Base-by-base conservation (phyloP, 352 stramenopile species). In the Globisporangium okanoganense region DNA sequence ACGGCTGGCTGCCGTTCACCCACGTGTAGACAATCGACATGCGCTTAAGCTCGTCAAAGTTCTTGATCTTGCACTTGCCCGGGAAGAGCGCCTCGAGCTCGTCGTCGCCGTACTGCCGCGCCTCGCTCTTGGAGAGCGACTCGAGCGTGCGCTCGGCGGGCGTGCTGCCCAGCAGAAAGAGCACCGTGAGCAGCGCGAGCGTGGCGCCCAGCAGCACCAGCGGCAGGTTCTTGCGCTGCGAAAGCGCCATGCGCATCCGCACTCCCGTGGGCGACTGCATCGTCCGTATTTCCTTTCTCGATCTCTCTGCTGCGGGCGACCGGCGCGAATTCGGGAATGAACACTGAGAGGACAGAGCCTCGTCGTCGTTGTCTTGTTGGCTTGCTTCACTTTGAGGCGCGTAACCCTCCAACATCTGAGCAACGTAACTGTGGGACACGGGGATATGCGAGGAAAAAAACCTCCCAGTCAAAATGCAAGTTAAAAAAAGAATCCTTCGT, bases 21-120 rank as follows among this genome's bases (percentile, higher is more conserved):
- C 84, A 95, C 74, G 84, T 95, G 78, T 95, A 95, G 47, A 95
- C 87, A 61, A 96, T 93, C 43, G 82, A 89, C 79, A 92, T 90
- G 67, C 82, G 87, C 4, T 85, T 83, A 49, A 96, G 58, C 55
- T 80, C 62, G 52, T 96, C 83, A 59, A 90, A 93, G 75, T 94
- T 94, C 66, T 90, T 86, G 67, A 95, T 93, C 57, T 79, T 73
- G 71, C 86, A 95, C 62, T 91, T 74, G 49, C 76, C 82, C 0
- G 79, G 83, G 73, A 83, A 95, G 55, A 88, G 61, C 31, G 84
- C 66, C 48, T 81, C 67, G 33, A 90, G 73, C 58, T 80, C 72
- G 3, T 58, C 62, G 58, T 72, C 61, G 58, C 76, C 76, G 43
- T 75, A 78, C 40, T 71, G 52, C 22, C 64, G 56, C n/a, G 72